phyloP scores from a whole-genome alignment of 1,284 basidiomycete species.

The Schizophyllum amplum region DNA sequence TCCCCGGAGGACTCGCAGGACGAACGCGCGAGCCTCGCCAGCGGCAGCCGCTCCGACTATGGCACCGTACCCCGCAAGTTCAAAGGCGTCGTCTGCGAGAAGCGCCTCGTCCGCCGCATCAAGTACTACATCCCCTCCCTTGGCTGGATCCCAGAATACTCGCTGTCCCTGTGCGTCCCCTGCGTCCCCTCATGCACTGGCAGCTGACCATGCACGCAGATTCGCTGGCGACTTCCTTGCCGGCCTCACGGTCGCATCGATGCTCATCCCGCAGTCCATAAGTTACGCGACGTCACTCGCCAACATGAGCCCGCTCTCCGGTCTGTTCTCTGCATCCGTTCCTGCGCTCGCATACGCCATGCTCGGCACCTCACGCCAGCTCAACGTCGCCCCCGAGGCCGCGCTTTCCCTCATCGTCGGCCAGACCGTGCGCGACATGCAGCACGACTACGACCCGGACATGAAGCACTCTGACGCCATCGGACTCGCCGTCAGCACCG shows the following conservation, averaged over 20 bases:
- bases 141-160: constrained; percentile 82
- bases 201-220: constrained; percentile 29
- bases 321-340: constrained; percentile 78
- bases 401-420: constrained; percentile 85
- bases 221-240: constrained; percentile 78
- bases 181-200: not conserved
- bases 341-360: constrained; percentile 79
- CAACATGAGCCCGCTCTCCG: constrained; percentile 72
- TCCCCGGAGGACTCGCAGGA: no score
- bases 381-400: constrained; percentile 87
- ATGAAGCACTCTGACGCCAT: constrained; percentile 23
- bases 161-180: constrained; percentile 51
- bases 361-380: constrained; percentile 77
- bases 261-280: constrained; percentile 89
- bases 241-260: constrained; percentile 81
- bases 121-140: constrained; percentile 67
- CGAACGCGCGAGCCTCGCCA: not conserved
- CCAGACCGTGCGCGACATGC: constrained; percentile 69
- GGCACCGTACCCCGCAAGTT: constrained; percentile 3
- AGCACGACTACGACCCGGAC: constrained; percentile 53
- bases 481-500: constrained; percentile 60
- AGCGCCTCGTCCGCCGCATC: constrained; percentile 21
- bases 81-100: not conserved
- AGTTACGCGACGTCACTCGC: constrained; percentile 87
- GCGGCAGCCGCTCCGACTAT: constrained; percentile 4